These are phyloP conservation scores for Oryza officinalis DNA, from an alignment of 176 grass and related monocot genomes.

Conservation along the genomic window DNA sequence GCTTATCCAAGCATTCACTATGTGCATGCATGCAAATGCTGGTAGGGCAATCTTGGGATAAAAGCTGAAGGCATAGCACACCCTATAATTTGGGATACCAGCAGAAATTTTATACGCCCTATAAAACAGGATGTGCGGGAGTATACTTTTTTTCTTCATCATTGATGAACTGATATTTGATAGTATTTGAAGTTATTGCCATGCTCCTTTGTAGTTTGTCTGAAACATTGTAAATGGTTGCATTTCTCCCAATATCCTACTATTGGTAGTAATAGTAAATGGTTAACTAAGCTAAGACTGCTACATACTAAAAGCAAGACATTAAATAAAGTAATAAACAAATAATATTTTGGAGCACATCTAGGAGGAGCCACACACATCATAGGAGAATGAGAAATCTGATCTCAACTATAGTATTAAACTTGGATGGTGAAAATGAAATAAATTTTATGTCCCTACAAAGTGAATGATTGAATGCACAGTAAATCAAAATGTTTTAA, in stretches of 20 bases:
- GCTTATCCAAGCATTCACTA: no score
- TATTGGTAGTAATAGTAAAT: background rate
- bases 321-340: background rate
- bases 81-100: no score
- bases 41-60: no score
- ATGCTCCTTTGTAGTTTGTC: background rate
- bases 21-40: no score
- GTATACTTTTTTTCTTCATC: background rate
- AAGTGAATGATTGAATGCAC: background rate
- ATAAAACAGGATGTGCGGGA: no score
- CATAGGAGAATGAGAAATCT: background rate
- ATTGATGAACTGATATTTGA: background rate
- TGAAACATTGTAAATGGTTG: background rate
- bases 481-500: background rate
- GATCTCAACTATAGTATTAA: background rate
- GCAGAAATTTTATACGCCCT: no score
- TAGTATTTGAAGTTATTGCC: background rate
- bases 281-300: background rate
- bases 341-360: background rate
- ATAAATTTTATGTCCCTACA: background rate
- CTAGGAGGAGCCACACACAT: background rate
- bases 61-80: no score
- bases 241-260: background rate
- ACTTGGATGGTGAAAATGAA: background rate
- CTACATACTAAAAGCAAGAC: background rate